Conservation (phyloP, 192 early-diverging fungal species). For the Jimgerdemannia flammicorona region DNA sequence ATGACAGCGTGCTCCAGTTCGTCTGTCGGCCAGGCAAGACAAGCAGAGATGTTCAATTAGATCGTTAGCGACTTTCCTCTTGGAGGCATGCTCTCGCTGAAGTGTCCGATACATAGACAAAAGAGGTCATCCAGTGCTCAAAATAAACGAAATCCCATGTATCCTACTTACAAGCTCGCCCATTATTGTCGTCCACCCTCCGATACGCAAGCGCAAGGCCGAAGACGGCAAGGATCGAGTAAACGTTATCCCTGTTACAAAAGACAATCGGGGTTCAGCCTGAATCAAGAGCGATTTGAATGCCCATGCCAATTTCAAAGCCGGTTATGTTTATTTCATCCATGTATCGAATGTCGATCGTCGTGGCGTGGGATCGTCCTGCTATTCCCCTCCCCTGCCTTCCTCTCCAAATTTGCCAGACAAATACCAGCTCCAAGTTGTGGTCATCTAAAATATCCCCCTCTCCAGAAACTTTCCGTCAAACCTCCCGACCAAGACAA, state of each 20-base stretch:
- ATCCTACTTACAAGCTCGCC: constrained; percentile 65
- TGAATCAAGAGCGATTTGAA: background rate
- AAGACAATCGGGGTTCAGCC: background rate
- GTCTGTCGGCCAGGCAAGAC: constrained; percentile 38
- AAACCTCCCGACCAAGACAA: no score
- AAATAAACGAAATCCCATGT: no score
- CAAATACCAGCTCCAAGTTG: no score
- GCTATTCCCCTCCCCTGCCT: no score
- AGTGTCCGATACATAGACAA: no score
- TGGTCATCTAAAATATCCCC: no score
- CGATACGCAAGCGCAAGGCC: constrained; percentile 82
- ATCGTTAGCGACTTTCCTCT: no score
- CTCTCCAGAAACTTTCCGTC: no score
- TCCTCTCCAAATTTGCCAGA: no score
- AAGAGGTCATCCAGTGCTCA: no score
- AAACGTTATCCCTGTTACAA: constrained; percentile 74
- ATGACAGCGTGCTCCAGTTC: constrained; percentile 83
- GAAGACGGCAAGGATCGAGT: constrained; percentile 82
- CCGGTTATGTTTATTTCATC: background rate
- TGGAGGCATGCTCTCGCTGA: no score
- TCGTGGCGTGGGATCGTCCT: no score
- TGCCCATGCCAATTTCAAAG: background rate
- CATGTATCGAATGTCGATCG: background rate
- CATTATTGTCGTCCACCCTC: constrained; percentile 78
- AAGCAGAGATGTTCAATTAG: background rate